Base-by-base conservation (phyloP, 1,284 basidiomycete genomes). In the Ganoderma meredithae region DNA sequence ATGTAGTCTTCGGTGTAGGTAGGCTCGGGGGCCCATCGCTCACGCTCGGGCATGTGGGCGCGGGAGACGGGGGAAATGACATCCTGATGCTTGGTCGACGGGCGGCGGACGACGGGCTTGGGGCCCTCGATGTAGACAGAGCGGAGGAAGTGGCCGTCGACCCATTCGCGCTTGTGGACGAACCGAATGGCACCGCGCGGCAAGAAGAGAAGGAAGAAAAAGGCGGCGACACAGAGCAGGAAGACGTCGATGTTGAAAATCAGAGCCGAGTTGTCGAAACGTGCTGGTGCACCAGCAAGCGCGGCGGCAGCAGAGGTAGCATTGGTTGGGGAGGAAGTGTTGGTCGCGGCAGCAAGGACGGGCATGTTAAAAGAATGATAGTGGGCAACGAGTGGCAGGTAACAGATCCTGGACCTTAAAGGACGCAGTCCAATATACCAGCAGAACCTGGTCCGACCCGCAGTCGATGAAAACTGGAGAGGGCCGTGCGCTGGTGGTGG, bases 151-250 rank as follows among this genome's bases (percentile, higher is more conserved):
- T 73, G 70, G 33, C 80, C 79, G 59, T 75, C 74, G 53, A 73
- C 68, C 75, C 79, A 76, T 39, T 80, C 79, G 17, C 76, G 75
- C 52, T 75, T 74, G 63, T 75, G 79, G n/a, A 74, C 76, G 69
- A 78, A 77, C 41, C 77, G 77, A 27, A 78, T 72, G 61, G 80
- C 66, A 1, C 77, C 77, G 15, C 79, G 77, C 17, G 81, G 81
- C 52, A 81, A 71, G 27, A 78, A 76, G 63, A 79, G 63, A 39
- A 78, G 72, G 64, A 78, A 74, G 41, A 80, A 79, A 59, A 78
- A 52, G 7, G 68, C 79, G 58, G 76, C 73, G 47, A 76, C 64
- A 44, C 70, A 68, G 49, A 81, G 70, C 36, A 81, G 68, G 59
- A 77, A 68, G 65, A 81, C 25, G 69, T 80, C 76, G 63, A 80